Percentiles rank a stretch among this genome's conserved stretches.
These are phyloP conservation scores for Crucihimalaya himalaica DNA, from an alignment of 345 rosid genomes.

Conservation along the genomic window DNA sequence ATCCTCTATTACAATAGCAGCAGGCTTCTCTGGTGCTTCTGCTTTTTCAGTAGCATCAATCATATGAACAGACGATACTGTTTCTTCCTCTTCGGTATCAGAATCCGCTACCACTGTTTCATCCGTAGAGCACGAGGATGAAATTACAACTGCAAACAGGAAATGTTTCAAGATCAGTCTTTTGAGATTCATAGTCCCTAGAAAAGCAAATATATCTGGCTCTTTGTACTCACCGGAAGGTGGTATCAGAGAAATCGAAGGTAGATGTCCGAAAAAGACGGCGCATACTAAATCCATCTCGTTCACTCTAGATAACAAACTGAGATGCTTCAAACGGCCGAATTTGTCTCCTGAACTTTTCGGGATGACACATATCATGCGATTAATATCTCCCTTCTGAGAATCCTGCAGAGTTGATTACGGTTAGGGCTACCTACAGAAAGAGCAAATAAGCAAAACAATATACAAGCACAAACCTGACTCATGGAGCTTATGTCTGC, in stretches of 20 bases:
- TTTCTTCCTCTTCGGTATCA: slow-evolving; percentile 62
- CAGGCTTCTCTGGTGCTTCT: slow-evolving; percentile 40
- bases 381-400: slow-evolving; percentile 48
- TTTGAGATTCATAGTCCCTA: neutral
- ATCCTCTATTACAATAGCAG: slow-evolving; percentile 35
- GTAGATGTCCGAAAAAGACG: slow-evolving; percentile 66
- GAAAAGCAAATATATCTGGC: slow-evolving; percentile 10
- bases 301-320: slow-evolving; percentile 56
- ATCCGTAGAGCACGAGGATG: slow-evolving; percentile 94
- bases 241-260: slow-evolving; percentile 52
- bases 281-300: slow-evolving; percentile 75
- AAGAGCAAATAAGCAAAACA: slow-evolving; percentile 21
- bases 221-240: slow-evolving; percentile 56
- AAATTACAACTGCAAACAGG: slow-evolving; percentile 61
- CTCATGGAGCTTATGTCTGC: slow-evolving; percentile 63
- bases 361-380: slow-evolving; percentile 57
- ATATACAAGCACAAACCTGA: slow-evolving; percentile 51
- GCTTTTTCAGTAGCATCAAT: slow-evolving; percentile 33
- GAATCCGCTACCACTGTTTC: slow-evolving; percentile 97
- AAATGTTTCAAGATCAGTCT: slow-evolving; percentile 19
- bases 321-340: slow-evolving; percentile 49
- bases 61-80: slow-evolving; percentile 46
- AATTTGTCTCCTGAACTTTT: slow-evolving; percentile 53
- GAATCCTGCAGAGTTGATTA: slow-evolving; percentile 48
- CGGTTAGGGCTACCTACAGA: slow-evolving; percentile 7